A percentile compares a stretch with the other conserved stretches of the same genome.
phyloP scores from a whole-genome alignment of 495 filamentous ascomycete species.

The Corynascus novoguineensis region DNA sequence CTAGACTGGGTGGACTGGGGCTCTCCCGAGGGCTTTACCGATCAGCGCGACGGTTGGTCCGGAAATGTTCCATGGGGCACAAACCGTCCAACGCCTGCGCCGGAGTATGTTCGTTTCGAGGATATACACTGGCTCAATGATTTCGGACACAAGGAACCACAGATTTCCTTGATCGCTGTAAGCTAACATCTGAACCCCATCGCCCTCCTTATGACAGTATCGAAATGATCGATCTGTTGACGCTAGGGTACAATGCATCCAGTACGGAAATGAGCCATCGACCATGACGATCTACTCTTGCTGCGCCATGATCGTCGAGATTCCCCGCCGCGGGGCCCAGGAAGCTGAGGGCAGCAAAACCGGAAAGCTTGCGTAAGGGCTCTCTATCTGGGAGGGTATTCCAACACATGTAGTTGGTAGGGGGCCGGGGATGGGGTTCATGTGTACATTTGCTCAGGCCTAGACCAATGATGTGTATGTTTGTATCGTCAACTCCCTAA shows the following conservation, averaged over 20 bases:
- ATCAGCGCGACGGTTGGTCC: not conserved
- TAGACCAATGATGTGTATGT: too few relatives aligned
- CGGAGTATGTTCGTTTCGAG: not conserved
- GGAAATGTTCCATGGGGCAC: not conserved
- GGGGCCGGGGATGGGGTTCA: too few relatives aligned
- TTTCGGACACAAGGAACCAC: not conserved
- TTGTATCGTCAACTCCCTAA: too few relatives aligned
- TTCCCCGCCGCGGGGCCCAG: not conserved
- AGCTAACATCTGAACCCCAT: slow-evolving; percentile 1
- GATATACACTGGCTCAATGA: slow-evolving; percentile 6
- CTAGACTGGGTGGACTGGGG: not conserved
- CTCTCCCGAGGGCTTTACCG: not conserved
- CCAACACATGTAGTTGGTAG: too few relatives aligned
- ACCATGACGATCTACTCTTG: not conserved
- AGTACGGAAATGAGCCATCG: slow-evolving; percentile 8
- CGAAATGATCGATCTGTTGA: not conserved
- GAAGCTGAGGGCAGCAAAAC: not conserved
- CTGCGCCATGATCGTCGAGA: not conserved
- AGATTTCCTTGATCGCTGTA: not conserved
- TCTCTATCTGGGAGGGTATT: too few relatives aligned
- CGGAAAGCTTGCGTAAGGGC: too few relatives aligned
- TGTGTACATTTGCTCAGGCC: too few relatives aligned
- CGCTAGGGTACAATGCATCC: not conserved
- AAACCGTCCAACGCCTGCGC: not conserved
- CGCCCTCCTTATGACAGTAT: not conserved